Percentiles rank a stretch among this genome's conserved stretches.
Evolutionary conservation across 306 rosid genomes (phyloP).

Genomic region (Notholithocarpus densiflorus): DNA sequence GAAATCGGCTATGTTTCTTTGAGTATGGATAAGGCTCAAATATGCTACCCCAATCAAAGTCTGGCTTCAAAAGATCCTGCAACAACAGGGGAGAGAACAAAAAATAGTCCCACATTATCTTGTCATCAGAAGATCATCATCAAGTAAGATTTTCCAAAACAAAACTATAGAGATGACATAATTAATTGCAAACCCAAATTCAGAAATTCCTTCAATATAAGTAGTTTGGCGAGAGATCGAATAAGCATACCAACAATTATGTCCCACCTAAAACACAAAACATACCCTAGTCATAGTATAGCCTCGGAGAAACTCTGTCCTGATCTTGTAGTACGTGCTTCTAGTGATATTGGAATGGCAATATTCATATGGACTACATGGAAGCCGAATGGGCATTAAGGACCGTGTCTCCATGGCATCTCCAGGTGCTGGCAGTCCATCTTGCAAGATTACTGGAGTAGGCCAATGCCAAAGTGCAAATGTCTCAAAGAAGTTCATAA

Average conservation of each 20-base stretch:
- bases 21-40: constrained; percentile 36
- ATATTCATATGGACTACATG: constrained; percentile 30
- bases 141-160: neutral
- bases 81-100: constrained; percentile 13
- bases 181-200: neutral
- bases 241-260: neutral
- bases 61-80: constrained; percentile 36
- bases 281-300: constrained; percentile 40
- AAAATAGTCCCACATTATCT: neutral
- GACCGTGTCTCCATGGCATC: constrained; percentile 25
- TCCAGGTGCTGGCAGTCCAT: constrained; percentile 16
- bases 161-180: neutral
- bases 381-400: constrained; percentile 42
- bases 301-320: constrained; percentile 37
- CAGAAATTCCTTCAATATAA: constrained; percentile 1
- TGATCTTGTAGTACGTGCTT: constrained; percentile 42
- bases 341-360: constrained; percentile 41
- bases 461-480: constrained; percentile 56
- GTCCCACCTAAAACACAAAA: neutral
- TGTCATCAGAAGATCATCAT: neutral
- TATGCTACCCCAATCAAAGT: constrained; percentile 37
- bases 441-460: constrained; percentile 36
- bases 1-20: constrained; percentile 24
- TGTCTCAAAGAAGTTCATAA: constrained; percentile 36
- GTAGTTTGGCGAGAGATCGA: neutral